Evolutionary conservation across 768 basidiomycete species (phyloP), one percentile per base, ranked within the genome.

Genomic region (Cyclocybe cylindracea): DNA sequence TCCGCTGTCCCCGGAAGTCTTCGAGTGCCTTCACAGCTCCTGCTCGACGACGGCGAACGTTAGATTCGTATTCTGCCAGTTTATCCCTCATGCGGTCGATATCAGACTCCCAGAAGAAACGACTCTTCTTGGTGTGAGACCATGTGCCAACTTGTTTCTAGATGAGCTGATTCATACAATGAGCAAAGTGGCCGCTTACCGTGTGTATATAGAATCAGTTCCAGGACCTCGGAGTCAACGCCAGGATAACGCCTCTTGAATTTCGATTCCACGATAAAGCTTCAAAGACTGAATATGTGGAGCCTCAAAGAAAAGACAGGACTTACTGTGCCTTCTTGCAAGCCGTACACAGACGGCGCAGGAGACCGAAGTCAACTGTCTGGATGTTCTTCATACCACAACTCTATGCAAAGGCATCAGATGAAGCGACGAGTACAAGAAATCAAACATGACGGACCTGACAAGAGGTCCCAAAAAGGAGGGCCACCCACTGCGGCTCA

Each of bases 61-160:
- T 50, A 11, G 55, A 46, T 19, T 60, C 46, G 13, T 57, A 53
- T 2, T 3, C 43, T 7, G 10, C 61, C 29, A 24, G 62, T 55
- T 18, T 48, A 39, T 32, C 38, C 10, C 6, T 54, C 38, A 68
- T 64, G 7, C 58, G 37, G 10, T 58, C 42, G 10, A 73, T 60
- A 40, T 71, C 71, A 4, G 39, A 29, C 16, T 54, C 56, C 70
- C 68, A 71, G 52, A 63, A 71, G 44, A 59, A 71, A 40, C 24
- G 24, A 24, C 24, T 24, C 24, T 24, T 24, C 24, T 24, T 24
- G 24, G 24, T 24, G 24, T 24, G 5, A 24, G 24, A 3, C 24
- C 24, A 24, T 24, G 24, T 24, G 5, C 24, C 24, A 24, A 5
- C 24, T 24, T 24, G 24, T 24, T 24, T 3, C 24, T 24, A 24